Percentiles rank a stretch among this genome's conserved stretches.
phyloP scores from a whole-genome alignment of 2,329 filamentous ascomycete species.

The Exophiala spinifera region DNA sequence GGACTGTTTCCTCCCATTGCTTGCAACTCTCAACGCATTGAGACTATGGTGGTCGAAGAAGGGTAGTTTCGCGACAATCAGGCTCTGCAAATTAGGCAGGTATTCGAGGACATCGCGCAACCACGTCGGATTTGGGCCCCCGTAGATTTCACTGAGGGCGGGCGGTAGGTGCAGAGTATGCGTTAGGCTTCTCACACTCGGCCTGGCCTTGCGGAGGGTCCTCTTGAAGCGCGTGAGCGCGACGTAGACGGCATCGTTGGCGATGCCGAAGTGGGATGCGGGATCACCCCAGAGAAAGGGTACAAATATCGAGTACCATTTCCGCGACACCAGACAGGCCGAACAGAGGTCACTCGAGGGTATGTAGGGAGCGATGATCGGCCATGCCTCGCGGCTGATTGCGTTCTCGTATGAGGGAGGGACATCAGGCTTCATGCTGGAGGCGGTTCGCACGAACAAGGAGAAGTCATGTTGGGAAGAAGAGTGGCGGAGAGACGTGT shows the following conservation, averaged over 20 bases:
- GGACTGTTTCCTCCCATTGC: conserved; percentile 9
- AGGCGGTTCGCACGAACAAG: not conserved
- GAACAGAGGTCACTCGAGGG: conserved; percentile 56
- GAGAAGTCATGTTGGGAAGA: conserved; percentile 10
- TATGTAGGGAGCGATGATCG: conserved; percentile 56
- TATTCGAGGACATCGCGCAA: conserved; percentile 57
- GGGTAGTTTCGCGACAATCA: conserved; percentile 57
- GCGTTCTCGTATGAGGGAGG: conserved; percentile 61
- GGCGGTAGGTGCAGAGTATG: conserved; percentile 62
- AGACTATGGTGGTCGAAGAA: conserved; percentile 62
- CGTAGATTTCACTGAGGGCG: conserved; percentile 59
- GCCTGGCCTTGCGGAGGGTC: conserved; percentile 53
- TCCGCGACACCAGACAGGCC: conserved; percentile 53
- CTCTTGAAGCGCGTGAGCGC: conserved; percentile 59
- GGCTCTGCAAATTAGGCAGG: conserved; percentile 57
- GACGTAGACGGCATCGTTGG: conserved; percentile 59
- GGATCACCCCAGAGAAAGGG: conserved; percentile 62
- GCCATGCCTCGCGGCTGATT: conserved; percentile 54
- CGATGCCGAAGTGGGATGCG: conserved; percentile 55
- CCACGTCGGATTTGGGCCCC: conserved; percentile 58
- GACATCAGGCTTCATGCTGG: conserved; percentile 37
- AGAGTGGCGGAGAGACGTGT: not conserved
- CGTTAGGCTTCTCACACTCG: conserved; percentile 53
- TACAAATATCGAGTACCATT: conserved; percentile 58
- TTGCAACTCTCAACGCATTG: conserved; percentile 43